Conservation (phyloP, 352 stramenopile genomes). For the Globisporangium irregulare region DNA sequence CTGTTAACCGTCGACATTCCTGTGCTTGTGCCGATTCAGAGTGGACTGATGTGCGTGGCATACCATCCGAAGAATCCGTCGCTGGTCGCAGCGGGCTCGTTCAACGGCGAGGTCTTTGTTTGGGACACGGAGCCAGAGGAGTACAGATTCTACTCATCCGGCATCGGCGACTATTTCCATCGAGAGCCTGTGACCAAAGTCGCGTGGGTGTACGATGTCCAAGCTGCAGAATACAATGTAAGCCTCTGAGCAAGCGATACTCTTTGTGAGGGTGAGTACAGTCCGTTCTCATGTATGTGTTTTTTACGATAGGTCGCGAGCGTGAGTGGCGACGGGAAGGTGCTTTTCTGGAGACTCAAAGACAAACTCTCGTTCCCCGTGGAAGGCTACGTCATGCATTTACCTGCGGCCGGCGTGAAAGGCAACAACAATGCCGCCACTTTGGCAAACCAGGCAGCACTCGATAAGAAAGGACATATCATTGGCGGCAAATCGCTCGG, state of each 20-base stretch:
- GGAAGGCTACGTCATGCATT: slow-evolving; percentile 82
- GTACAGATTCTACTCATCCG: slow-evolving; percentile 62
- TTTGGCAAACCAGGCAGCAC: not conserved
- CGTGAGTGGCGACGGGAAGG: slow-evolving; percentile 81
- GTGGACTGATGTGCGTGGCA: slow-evolving; percentile 84
- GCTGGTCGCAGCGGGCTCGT: slow-evolving; percentile 79
- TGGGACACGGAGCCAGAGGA: slow-evolving; percentile 74
- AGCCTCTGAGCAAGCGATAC: not conserved
- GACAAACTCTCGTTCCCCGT: slow-evolving; percentile 84
- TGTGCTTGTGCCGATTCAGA: slow-evolving; percentile 26
- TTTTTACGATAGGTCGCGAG: slow-evolving; percentile 46
- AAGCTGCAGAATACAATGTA: slow-evolving; percentile 73
- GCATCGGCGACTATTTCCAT: slow-evolving; percentile 89
- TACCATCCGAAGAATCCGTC: slow-evolving; percentile 83
- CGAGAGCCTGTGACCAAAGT: slow-evolving; percentile 84
- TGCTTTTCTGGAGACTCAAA: slow-evolving; percentile 84
- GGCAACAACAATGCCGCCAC: slow-evolving; percentile 14
- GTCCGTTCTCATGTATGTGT: not conserved
- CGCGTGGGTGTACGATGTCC: slow-evolving; percentile 75
- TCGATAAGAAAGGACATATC: slow-evolving; percentile 19
- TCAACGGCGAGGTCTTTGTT: slow-evolving; percentile 85
- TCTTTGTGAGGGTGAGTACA: not conserved
- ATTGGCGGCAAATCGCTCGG: slow-evolving; percentile 64
- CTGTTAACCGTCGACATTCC: not conserved
- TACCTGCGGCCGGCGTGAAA: slow-evolving; percentile 18